A percentile compares a stretch with the other conserved stretches of the same genome.
These are phyloP conservation scores for Mortierella hygrophila DNA, from an alignment of 192 early-diverging fungal species.

Conservation along the genomic window DNA sequence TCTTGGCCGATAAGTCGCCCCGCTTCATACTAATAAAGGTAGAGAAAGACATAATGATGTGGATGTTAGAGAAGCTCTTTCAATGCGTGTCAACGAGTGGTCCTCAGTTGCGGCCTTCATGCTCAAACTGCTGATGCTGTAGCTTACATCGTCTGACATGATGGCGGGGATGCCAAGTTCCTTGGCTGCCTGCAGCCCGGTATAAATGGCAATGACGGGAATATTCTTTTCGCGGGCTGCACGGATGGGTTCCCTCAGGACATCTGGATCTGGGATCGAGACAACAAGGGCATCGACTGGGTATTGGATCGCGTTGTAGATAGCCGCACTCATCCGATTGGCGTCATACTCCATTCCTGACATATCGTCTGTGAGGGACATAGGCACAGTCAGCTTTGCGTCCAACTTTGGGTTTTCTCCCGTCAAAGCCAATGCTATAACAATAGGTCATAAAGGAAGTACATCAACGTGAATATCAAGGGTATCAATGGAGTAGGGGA, in stretches of 20 bases:
- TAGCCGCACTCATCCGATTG: conserved; percentile 17
- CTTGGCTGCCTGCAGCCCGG: conserved; percentile 38
- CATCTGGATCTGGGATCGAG: conserved; percentile 41
- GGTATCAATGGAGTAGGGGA: neutral
- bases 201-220: conserved; percentile 43
- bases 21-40: conserved; percentile 13
- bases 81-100: neutral
- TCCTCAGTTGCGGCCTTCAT: neutral
- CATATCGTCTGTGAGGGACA: conserved; percentile 19
- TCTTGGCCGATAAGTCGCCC: conserved; percentile 37
- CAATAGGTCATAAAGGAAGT: neutral
- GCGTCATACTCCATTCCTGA: conserved; percentile 22
- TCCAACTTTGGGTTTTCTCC: conserved; percentile 17
- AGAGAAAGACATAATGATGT: neutral
- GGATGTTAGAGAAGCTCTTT: neutral
- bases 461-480: neutral
- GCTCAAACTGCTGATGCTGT: neutral
- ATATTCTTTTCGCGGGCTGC: conserved; percentile 24
- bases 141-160: conserved; percentile 45
- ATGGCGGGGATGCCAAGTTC: conserved; percentile 36
- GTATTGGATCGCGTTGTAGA: conserved; percentile 24
- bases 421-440: conserved; percentile 7
- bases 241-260: conserved; percentile 22
- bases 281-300: conserved; percentile 38
- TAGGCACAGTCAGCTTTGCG: conserved; percentile 9